Base-by-base conservation (phyloP, 1,139 yeast genomes). In the Candida tunisiensis region DNA sequence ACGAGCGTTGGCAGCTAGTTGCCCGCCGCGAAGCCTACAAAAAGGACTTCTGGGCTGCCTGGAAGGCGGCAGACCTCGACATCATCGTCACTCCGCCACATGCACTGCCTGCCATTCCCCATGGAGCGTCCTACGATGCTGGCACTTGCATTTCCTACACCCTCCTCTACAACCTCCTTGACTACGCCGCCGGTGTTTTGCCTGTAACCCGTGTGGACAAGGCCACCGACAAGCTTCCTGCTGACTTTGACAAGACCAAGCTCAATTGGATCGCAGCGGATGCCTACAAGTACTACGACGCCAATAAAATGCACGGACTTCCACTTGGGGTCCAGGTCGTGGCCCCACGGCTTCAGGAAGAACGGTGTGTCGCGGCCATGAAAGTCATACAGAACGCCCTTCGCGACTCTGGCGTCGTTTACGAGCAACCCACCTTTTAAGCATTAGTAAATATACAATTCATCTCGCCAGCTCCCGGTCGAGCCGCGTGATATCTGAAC, bases 271-370 rank as follows among this genome's bases (percentile, higher is more conserved):
- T 44, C 6, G 71, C 65, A 26, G 34, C 38, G 19, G 57, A 55
- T 14, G 56, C 61, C 7, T 54, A 55, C 33, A 41, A 41, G 15
- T 44, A 57, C 36, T 74, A 73, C 47, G 57, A 71, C 35, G 68
- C 78, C 2, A 60, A 53, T 28, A 61, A 65, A 35, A 58, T 62
- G 48, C 64, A 69, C 34, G 74, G 74, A 0, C 67, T 74, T 39
- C 80, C 82, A 1, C 74, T 73, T 6, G 67, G 74, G 12, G 57
- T 73, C 15, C 83, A 74, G 49, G 53, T 74, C 5, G 65, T 72
- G 8, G 69, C 74, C 5, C 58, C 57, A 32, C 55, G 71, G 30
- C 58, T 62, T 28, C 65, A 69, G 38, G 85, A 74, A 38, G 85
- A 74, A 44, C 68, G 66, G 40, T 70, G 65, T 2, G 39, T 70